phyloP scores from a whole-genome alignment of 495 filamentous ascomycete species.

The Penicillium coprophilum region DNA sequence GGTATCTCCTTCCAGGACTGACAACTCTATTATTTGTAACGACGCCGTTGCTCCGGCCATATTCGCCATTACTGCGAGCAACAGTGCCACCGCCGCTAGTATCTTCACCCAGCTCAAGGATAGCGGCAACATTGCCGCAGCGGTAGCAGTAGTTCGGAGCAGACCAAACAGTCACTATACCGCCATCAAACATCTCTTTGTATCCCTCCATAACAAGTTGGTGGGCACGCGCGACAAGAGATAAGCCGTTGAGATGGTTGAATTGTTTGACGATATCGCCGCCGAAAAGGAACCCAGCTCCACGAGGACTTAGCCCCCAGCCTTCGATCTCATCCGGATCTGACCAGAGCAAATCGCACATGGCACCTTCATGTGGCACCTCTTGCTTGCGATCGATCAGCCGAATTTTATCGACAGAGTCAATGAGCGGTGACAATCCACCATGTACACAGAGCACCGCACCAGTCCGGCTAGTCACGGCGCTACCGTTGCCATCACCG shows the following conservation, averaged over 20 bases:
- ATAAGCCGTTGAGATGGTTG: constrained; percentile 89
- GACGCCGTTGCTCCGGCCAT: constrained; percentile 55
- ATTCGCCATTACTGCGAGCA: constrained; percentile 77
- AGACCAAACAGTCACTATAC: constrained; percentile 95
- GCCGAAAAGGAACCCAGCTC: constrained; percentile 94
- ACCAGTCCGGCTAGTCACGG: constrained; percentile 59
- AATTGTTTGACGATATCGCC: constrained; percentile 95
- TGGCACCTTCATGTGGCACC: constrained; percentile 96
- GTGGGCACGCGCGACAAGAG: constrained; percentile 88
- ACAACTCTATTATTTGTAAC: constrained; percentile 41
- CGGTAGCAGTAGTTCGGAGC: constrained; percentile 99
- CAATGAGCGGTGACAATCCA: constrained; percentile 86
- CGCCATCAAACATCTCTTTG: constrained; percentile 97
- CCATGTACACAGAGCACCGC: constrained; percentile 96
- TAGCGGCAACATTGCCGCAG: constrained; percentile 94
- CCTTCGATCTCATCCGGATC: constrained; percentile 98
- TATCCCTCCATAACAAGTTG: constrained; percentile 99
- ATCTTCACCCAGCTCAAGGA: constrained; percentile 90
- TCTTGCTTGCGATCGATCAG: constrained; percentile 96
- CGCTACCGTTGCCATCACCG: constrained; percentile 60
- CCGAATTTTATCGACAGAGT: constrained; percentile 93
- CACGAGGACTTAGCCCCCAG: constrained; percentile 92
- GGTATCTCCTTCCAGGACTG: constrained; percentile 86
- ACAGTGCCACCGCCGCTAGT: constrained; percentile 71
- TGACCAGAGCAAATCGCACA: constrained; percentile 98